These are phyloP conservation scores for Catunica adiposa DNA, from an alignment of 2,329 filamentous ascomycete genomes.

Conservation along the genomic window DNA sequence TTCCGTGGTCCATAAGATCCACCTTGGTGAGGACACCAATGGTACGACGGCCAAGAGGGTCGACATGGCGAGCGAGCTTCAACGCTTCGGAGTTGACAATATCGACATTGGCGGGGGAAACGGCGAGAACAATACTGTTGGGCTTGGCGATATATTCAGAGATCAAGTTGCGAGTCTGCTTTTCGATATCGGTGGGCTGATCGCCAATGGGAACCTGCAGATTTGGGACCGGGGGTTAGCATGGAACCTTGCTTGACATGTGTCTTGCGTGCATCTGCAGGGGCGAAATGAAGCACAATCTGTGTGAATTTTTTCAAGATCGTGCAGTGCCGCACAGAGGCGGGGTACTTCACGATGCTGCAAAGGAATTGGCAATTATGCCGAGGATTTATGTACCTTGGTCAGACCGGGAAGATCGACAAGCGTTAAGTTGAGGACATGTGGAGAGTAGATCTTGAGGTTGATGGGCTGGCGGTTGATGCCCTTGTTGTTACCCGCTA, in stretches of 20 bases:
- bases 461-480: conserved; percentile 97
- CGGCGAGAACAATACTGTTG: conserved; percentile 92
- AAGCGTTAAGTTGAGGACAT: conserved; percentile 88
- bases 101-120: conserved; percentile 94
- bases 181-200: conserved; percentile 94
- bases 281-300: conserved; percentile 4
- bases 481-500: conserved; percentile 88
- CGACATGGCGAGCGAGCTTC: conserved; percentile 92
- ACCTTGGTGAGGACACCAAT: conserved; percentile 96
- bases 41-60: conserved; percentile 81
- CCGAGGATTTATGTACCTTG: conserved; percentile 41
- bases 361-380: background rate
- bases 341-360: background rate
- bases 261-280: conserved; percentile 9
- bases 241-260: conserved; percentile 14
- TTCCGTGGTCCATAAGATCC: conserved; percentile 97
- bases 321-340: background rate
- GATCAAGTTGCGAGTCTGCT: conserved; percentile 91
- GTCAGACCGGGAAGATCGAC: conserved; percentile 93
- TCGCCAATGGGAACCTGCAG: conserved; percentile 81
- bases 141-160: conserved; percentile 98
- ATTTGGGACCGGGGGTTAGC: conserved; percentile 2
- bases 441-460: conserved; percentile 92
- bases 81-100: conserved; percentile 95
- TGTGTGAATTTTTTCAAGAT: conserved; percentile 2